phyloP scores from a whole-genome alignment of 225 moss, liverwort and hornwort genomes.

The Marchantia polymorpha region DNA sequence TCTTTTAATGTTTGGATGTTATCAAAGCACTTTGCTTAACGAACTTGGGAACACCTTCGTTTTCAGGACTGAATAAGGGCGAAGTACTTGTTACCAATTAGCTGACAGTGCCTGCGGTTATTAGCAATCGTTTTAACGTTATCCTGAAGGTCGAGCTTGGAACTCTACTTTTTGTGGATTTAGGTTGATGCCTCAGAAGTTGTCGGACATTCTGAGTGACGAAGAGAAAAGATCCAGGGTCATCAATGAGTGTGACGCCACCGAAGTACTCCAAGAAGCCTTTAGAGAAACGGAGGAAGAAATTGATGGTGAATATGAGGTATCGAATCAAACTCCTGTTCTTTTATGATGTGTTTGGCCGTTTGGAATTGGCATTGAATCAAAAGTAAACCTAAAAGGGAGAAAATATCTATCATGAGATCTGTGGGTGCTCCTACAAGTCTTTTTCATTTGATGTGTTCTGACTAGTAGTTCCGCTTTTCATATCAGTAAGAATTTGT shows the following conservation, averaged over 20 bases:
- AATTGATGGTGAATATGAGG: conserved; percentile 75
- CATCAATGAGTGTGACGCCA: conserved; percentile 69
- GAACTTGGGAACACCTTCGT: no score
- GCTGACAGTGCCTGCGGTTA: no score
- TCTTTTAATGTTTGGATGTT: neutral
- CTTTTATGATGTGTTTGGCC: neutral
- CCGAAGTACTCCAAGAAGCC: conserved; percentile 73
- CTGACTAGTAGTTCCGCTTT: neutral
- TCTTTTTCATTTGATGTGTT: neutral
- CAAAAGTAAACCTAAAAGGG: neutral
- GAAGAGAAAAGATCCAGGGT: conserved; percentile 61
- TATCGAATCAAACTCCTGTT: conserved; percentile 12
- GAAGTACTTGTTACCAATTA: no score
- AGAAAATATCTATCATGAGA: neutral
- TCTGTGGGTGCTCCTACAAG: neutral
- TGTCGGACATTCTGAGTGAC: conserved; percentile 61
- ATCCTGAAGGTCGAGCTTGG: no score
- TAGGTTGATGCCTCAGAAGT: conserved; percentile 80
- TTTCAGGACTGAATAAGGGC: no score
- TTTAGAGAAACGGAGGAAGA: conserved; percentile 71
- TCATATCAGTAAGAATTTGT: neutral
- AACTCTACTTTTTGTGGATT: neutral
- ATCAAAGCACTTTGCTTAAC: no score
- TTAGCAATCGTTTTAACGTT: no score
- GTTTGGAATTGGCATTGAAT: neutral